Evolutionary conservation across 2,329 filamentous ascomycete genomes (phyloP), one percentile per base, ranked within the genome.

Genomic region (Nemania bipapillata): DNA sequence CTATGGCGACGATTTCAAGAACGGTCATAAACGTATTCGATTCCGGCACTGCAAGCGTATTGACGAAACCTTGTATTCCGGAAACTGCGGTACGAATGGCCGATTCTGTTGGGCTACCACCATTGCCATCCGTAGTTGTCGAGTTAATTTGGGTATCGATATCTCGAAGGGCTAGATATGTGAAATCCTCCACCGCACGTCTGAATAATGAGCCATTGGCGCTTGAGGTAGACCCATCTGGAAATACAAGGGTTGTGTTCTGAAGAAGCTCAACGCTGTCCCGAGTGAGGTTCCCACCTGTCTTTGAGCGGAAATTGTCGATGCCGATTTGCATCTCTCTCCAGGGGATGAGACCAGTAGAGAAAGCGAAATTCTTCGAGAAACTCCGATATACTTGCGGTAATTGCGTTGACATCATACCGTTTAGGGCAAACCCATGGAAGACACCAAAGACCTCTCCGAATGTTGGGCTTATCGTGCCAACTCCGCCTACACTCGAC

Each of bases 11-110:
- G 68, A 97, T 84, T 59, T 98, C 84, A 1, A 98, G 86, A 4
- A 97, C 90, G 0, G 93, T 97, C 94, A 99, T 97, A 83, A 98
- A 98, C 1, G 93, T 94, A 82, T 97, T 97, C 56, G 92, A 90
- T 74, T 92, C 88, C 20, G 96, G 96, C 61, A 98, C 94, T 50
- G 88, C 89, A 65, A 97, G 87, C 78, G 94, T 86, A 78, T 97
- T 90, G n/a, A 90, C 91, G 76, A 91, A 97, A 32, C 88, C 92
- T 79, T 94, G 87, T 75, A 98, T 91, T 60, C 93, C 93, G 55
- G 87, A 86, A 37, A 97, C 92, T 2, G 84, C 82, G 17, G 83
- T 75, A 49, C 85, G 81, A 35, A 88, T 76, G 50, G 63, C 76
- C 58, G 70, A 73, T 65, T 79, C 74, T 32, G 76, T 57, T 50